Conservation (phyloP, 495 filamentous ascomycete species). For the Cercophora sp. region DNA sequence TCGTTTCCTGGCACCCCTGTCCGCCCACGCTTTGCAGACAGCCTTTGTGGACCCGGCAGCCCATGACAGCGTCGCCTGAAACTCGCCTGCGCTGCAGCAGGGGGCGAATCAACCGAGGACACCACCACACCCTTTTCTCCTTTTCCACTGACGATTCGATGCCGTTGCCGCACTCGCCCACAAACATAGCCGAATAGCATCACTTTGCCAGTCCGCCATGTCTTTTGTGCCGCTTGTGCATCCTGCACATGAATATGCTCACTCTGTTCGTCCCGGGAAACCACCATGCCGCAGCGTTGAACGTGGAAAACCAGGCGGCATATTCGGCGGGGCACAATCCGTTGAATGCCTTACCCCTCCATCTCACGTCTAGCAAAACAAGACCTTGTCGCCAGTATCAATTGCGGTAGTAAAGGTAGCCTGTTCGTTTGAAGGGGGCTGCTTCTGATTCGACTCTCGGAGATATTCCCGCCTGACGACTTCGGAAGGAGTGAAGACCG, state of each 20-base stretch:
- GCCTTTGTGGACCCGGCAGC: constrained; percentile 17
- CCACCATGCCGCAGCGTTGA: no score
- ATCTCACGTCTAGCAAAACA: no score
- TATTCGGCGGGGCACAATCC: no score
- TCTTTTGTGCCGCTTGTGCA: no score
- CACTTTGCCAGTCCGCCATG: not conserved
- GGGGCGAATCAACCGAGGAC: constrained; percentile 19
- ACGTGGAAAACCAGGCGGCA: no score
- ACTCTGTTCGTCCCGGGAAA: no score
- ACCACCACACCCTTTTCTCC: constrained; percentile 4
- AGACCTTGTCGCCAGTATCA: no score
- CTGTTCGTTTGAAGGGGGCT: no score
- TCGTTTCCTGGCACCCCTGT: constrained; percentile 25
- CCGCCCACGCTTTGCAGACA: constrained; percentile 11
- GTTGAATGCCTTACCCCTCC: no score
- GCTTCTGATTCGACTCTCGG: constrained; percentile 2
- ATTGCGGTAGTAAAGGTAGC: no score
- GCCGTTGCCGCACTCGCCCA: not conserved
- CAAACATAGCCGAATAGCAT: constrained; percentile 20
- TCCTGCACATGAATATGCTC: no score
- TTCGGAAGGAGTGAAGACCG: constrained; percentile 7
- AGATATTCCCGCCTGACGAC: constrained; percentile 1
- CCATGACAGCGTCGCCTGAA: constrained; percentile 29
- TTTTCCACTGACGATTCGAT: constrained; percentile 7
- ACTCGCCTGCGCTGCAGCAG: constrained; percentile 31